Evolutionary conservation across 352 stramenopile genomes (phyloP), one percentile per base, ranked within the genome.

Genomic region (Phytopythium cucurbitacearum): DNA sequence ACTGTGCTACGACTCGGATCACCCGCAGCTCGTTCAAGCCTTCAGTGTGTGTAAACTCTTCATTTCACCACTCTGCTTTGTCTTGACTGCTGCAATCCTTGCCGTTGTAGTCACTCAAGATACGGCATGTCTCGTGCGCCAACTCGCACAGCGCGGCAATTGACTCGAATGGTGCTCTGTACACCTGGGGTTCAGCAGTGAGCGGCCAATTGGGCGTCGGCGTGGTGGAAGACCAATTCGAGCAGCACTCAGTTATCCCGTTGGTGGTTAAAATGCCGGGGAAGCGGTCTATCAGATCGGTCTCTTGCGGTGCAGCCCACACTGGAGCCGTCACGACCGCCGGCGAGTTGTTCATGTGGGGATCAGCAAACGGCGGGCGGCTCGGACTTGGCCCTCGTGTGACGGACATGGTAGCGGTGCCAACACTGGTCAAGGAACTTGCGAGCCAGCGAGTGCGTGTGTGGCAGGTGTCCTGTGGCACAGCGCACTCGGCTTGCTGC

Each of bases 251-350:
- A 4, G 50, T 76, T 12, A 67, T 85, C 7, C 89, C 88, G 7
- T 62, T 91, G 32, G 59, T 64, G 3, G 69, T 97, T 47, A 78
- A 74, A 55, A 85, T 94, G 35, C 76, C 82, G 2, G 67, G 82
- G 10, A 70, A 71, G 42, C 74, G 87, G 65, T 49, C 58, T 37
- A 73, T 90, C 39, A 73, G 82, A 3, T 86, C 52, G 8, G 77
- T 98, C 28, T 97, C 90, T 3, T 98, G 92, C 45, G 93, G 94
- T 9, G 76, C 81, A 21, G 80, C 83, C 1, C 90, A 97, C 58
- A 91, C 73, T 13, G 86, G 78, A 0, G 81, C 81, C 1, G 81
- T 94, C 6, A 76, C 76, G 3, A 88, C 67, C 2, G 36, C 65
- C 1, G 80, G 86, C 0, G 78, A 92, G 56, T 59, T 95, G 1